Evolutionary conservation across 345 rosid species (phyloP).

Genomic region (Lumnitzera racemosa): DNA sequence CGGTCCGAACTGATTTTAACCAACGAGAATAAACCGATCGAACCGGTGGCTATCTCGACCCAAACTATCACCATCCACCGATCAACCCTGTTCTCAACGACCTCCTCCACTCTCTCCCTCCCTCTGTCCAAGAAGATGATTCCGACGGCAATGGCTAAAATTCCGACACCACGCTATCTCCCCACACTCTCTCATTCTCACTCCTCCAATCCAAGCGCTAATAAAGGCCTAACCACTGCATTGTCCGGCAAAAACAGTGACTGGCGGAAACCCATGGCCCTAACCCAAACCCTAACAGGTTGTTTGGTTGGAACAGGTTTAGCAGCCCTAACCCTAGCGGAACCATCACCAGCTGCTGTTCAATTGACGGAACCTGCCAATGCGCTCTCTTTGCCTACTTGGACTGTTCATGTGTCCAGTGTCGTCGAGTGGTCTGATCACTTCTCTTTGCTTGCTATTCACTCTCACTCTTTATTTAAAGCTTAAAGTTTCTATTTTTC

Average conservation of each 20-base stretch:
- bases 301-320: conserved; percentile 52
- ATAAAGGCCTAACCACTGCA: too few species aligned
- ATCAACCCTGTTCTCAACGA: conserved; percentile 23
- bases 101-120: conserved; percentile 12
- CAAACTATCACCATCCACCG: too few species aligned
- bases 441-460: not conserved
- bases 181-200: not conserved
- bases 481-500: not conserved
- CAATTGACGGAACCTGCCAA: conserved; percentile 64
- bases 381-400: conserved; percentile 86
- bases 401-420: conserved; percentile 91
- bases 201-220: too few species aligned
- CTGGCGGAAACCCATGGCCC: not conserved
- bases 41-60: too few species aligned
- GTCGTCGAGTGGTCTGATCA: conserved; percentile 69
- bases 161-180: not conserved
- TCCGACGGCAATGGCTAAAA: not conserved
- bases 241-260: not conserved
- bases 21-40: too few species aligned
- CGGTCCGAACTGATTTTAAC: too few species aligned
- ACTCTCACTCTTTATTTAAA: not conserved
- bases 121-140: conserved; percentile 1
- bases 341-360: conserved; percentile 39
- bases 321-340: conserved; percentile 30
- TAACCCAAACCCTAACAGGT: conserved; percentile 10